Evolutionary conservation across 23 red algal species (phyloP), one percentile per base, ranked within the genome.

Genomic region (Gracilaria gracilis): DNA sequence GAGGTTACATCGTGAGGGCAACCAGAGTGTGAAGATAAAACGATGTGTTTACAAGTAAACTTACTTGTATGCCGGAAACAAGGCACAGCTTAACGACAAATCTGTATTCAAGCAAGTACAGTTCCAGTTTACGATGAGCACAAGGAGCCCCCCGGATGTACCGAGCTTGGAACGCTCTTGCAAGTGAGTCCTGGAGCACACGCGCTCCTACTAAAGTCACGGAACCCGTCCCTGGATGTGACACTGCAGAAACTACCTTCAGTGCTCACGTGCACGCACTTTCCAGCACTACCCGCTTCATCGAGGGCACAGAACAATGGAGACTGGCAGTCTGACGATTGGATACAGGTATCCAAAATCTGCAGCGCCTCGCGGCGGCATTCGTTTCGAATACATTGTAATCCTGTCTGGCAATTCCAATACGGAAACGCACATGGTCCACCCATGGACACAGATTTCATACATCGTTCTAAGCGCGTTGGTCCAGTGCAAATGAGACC

Each of bases 381-480:
- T 4, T 74, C 69, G 24, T 74, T 3, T n/a, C 36, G 1, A 2
- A 74, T 44, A 17, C 69, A 74, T 46, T 5, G 2, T 4, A 74
- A 21, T 0, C 69, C 69, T 21, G 34, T 5, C 17, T 42, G 37
- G 24, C 69, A 74, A 46, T 44, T 74, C 69, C 69, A 74, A 36
- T 74, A 74, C 39, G 69, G 69, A 36, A 74, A 74, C 44, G 69
- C 69, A 21, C 69, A 74, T 7, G 69, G 69, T 19, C 19, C 21
- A 14, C 69, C 69, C 32, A 17, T 6, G 1, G 34, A 36, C 36
- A 42, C 69, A 46, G 3, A 36, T 17, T 74, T 74, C 1, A 21
- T 46, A 16, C 69, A 74, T 1, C 69, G 3, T 46, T 74, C 36
- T 16, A 74, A 4, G 0, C 69, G 36, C 3, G 69, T 19, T 20